Evolutionary conservation across 768 basidiomycete species (phyloP).

Genomic region (Kwoniella pini): DNA sequence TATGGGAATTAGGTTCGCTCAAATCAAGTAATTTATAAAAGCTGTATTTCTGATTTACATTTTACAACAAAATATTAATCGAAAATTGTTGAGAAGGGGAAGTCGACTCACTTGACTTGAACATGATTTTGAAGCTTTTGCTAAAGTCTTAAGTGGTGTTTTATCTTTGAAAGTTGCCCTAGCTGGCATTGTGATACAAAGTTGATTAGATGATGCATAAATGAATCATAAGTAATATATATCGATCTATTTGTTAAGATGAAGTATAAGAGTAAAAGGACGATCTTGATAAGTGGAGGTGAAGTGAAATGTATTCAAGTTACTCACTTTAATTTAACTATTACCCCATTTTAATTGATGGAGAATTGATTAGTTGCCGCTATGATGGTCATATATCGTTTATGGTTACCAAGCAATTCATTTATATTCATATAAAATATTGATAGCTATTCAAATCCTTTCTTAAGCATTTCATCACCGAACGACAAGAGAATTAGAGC

Average conservation of each 20-base stretch:
- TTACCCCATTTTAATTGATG: background rate
- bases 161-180: conserved; percentile 37
- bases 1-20: too few relatives aligned
- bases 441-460: too few relatives aligned
- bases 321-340: background rate
- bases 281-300: background rate
- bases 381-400: background rate
- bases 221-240: too few relatives aligned
- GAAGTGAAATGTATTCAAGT: background rate
- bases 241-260: too few relatives aligned
- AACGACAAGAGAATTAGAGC: too few relatives aligned
- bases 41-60: too few relatives aligned
- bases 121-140: conserved; percentile 46
- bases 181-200: background rate
- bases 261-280: too few relatives aligned
- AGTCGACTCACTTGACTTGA: conserved; percentile 40
- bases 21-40: too few relatives aligned
- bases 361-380: background rate
- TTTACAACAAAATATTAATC: too few relatives aligned
- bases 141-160: conserved; percentile 45
- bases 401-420: conserved; percentile 9
- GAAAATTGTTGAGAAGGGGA: background rate
- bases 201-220: too few relatives aligned
- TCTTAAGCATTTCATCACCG: too few relatives aligned
- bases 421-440: too few relatives aligned